Conservation (phyloP, 2,329 filamentous ascomycete genomes). For the Aspergillus latus region DNA sequence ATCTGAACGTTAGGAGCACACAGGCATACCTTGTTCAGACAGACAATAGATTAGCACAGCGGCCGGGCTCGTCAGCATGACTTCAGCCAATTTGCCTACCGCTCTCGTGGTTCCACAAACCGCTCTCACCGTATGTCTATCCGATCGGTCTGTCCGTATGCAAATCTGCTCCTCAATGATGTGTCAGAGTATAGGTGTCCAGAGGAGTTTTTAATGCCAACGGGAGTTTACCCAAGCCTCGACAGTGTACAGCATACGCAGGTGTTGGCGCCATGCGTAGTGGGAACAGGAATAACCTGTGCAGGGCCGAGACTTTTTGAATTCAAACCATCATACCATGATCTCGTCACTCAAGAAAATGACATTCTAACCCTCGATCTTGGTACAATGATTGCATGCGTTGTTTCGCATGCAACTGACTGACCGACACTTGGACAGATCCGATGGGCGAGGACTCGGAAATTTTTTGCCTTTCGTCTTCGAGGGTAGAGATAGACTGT, state of each 20-base stretch:
- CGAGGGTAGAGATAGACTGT: no score
- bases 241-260: slow-evolving; percentile 4
- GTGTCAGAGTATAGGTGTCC: slow-evolving; percentile 5
- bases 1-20: background rate
- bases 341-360: background rate
- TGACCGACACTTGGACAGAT: background rate
- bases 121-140: background rate
- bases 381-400: background rate
- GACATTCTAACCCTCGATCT: background rate
- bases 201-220: slow-evolving; percentile 1
- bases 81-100: background rate
- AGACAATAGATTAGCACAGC: background rate
- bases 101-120: background rate
- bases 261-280: slow-evolving; percentile 2
- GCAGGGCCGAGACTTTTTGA: background rate
- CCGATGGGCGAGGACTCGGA: background rate
- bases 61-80: background rate
- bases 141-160: background rate
- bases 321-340: background rate
- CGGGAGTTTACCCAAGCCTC: slow-evolving; percentile 1
- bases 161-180: background rate
- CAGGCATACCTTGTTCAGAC: background rate
- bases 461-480: no score
- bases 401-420: background rate
- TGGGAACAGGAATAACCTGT: background rate